Evolutionary conservation across 176 grass and related monocot species (phyloP), one percentile per base, ranked within the genome.

Genomic region (Stipa capillata): DNA sequence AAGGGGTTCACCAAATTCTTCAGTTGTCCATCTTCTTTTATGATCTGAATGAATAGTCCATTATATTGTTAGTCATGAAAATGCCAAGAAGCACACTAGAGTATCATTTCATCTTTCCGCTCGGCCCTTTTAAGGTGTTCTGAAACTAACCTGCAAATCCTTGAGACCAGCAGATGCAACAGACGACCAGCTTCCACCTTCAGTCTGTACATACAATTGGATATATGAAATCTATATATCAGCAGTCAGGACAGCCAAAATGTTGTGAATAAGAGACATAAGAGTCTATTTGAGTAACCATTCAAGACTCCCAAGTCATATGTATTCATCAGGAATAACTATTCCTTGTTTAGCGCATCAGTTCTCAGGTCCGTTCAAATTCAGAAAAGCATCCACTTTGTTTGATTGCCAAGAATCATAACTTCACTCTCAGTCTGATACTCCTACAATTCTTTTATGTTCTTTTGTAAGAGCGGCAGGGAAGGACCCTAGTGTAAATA

Each of bases 61-160:
- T 74, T 54, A 60, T 47, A 83, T 3, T 39, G 17, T 37, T 52
- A 78, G 55, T 55, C 52, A 54, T 37, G 12, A 9, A 31, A 3
- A 2, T 52, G 52, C 18, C 31, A 88, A 43, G 4, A 50, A 50
- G 59, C 41, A 84, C 9, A 74, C 18, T 39, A 64, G 24, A 40
- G 39, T 54, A 79, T 40, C 59, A 61, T 74, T 28, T 69, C 13
- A 52, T 76, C 20, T n/a, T 17, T 79, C 43, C 52, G 32, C 32
- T 82, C 11, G 0, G 17, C 34, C 52, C 15, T 76, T 36, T 11
- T 54, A 31, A 76, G 3, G 48, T 69, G 33, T 73, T 80, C 56
- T 85, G 60, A 41, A 81, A 62, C 84, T 82, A 70, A 97, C 94
- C 89, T 97, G 94, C 37, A 89, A 72, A 59, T 81, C 94, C 86